Evolutionary conservation across 768 basidiomycete genomes (phyloP).

Genomic region (Tylopilus rubrobrunneus): DNA sequence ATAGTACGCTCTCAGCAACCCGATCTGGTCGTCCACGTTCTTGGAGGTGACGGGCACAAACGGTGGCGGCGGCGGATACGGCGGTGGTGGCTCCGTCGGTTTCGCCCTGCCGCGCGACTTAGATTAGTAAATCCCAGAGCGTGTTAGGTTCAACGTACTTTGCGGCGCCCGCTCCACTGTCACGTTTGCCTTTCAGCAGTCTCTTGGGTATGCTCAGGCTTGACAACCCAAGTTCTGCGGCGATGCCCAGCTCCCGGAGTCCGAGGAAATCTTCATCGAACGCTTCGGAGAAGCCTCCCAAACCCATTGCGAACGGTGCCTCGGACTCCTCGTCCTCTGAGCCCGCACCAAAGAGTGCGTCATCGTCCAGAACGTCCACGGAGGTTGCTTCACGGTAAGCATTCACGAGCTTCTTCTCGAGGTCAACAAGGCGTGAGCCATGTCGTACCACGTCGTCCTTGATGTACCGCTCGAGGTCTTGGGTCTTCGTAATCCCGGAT

Average conservation of each 20-base stretch:
- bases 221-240: constrained; percentile 76
- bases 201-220: constrained; percentile 75
- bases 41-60: constrained; percentile 68
- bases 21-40: constrained; percentile 77
- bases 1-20: constrained; percentile 77
- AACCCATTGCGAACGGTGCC: constrained; percentile 67
- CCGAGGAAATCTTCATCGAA: constrained; percentile 94
- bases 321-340: constrained; percentile 64
- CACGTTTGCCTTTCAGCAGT: constrained; percentile 64
- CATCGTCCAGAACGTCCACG: constrained; percentile 46
- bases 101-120: constrained; percentile 42
- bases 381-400: constrained; percentile 72
- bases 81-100: constrained; percentile 71
- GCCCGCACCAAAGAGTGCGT: constrained; percentile 42
- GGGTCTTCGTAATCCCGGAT: constrained; percentile 73
- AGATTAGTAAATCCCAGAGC: constrained; percentile 3
- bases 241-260: constrained; percentile 82
- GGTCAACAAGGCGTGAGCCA: constrained; percentile 67
- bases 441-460: constrained; percentile 85
- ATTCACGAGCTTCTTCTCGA: constrained; percentile 82
- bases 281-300: constrained; percentile 74
- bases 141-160: constrained; percentile 41
- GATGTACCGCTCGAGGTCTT: constrained; percentile 83
- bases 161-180: constrained; percentile 36
- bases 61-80: constrained; percentile 81